A percentile compares a stretch with the other conserved stretches of the same genome.
Conservation (phyloP, 192 early-diverging fungal genomes). For the Coemansia sp. region DNA sequence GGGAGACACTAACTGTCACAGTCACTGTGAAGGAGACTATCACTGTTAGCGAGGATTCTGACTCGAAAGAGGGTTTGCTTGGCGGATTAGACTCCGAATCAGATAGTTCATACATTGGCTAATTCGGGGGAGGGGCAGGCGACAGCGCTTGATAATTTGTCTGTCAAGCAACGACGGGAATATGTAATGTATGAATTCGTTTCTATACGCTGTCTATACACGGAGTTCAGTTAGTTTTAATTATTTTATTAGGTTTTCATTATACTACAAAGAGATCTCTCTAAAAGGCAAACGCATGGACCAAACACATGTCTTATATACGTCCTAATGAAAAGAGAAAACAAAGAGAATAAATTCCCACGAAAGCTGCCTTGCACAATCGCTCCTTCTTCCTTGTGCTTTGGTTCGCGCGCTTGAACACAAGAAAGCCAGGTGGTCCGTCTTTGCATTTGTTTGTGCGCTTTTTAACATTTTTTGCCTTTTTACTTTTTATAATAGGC, state of each 20-base stretch:
- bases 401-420: neutral
- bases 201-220: neutral
- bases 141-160: too few species aligned
- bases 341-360: constrained; percentile 4
- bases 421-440: neutral
- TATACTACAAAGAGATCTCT: neutral
- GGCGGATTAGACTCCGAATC: neutral
- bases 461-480: neutral
- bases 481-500: constrained; percentile 5
- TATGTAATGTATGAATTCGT: neutral
- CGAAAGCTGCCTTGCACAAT: neutral
- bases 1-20: neutral
- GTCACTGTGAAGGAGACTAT: neutral
- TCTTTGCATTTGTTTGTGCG: neutral
- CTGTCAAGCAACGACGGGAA: too few species aligned
- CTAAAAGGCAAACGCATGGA: neutral
- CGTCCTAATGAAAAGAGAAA: neutral
- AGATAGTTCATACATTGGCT: too few species aligned
- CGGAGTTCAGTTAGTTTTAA: neutral
- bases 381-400: too few species aligned
- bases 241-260: neutral
- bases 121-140: too few species aligned
- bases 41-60: neutral
- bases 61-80: neutral
- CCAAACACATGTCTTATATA: neutral